These are phyloP conservation scores for Grigorovia yakushimaensis DNA, from an alignment of 805 yeast genomes.

Conservation along the genomic window DNA sequence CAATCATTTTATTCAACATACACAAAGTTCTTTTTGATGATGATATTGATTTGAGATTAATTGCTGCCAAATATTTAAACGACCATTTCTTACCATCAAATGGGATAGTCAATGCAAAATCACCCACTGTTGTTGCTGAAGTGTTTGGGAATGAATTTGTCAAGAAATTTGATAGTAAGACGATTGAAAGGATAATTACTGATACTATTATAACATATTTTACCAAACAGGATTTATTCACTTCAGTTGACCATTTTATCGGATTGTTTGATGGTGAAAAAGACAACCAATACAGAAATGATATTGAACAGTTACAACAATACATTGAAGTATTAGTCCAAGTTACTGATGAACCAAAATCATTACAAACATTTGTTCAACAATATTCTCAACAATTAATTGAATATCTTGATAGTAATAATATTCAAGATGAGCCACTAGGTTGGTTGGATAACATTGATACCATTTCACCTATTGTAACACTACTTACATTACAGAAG, in stretches of 20 bases:
- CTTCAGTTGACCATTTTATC: conserved; percentile 17
- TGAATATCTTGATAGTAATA: conserved; percentile 1
- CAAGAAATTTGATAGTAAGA: background rate
- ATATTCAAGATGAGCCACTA: conserved; percentile 11
- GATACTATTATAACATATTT: conserved; percentile 4
- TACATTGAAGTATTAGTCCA: background rate
- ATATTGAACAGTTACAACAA: conserved; percentile 21
- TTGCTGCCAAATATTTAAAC: conserved; percentile 36
- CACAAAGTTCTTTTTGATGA: conserved; percentile 50
- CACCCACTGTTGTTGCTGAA: background rate
- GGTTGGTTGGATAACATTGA: conserved; percentile 23
- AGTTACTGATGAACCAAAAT: background rate
- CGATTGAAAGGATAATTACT: background rate
- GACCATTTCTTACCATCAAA: conserved; percentile 13
- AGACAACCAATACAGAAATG: conserved; percentile 55
- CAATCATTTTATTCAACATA: conserved; percentile 17
- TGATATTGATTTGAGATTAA: conserved; percentile 47
- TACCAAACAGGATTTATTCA: conserved; percentile 11
- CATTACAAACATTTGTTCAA: conserved; percentile 2
- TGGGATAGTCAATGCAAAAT: background rate
- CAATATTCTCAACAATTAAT: background rate
- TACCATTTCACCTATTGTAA: background rate
- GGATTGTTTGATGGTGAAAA: conserved; percentile 58
- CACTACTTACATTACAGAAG: background rate
- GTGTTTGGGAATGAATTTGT: background rate